Base-by-base conservation (phyloP, 2,329 filamentous ascomycete species). In the Xylaria digitata region DNA sequence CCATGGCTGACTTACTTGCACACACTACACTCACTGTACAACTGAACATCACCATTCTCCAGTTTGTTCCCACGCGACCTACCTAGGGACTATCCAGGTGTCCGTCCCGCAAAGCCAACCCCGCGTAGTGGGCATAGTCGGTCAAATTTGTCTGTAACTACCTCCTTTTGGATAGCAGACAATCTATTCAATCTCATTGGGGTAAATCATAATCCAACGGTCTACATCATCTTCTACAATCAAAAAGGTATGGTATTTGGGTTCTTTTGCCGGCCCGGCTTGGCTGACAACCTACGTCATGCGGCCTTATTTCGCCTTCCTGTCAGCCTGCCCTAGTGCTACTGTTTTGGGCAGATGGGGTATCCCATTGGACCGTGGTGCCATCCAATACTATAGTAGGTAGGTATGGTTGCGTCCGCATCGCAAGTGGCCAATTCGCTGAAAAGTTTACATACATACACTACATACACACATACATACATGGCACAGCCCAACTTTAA, bases 201-300 rank as follows among this genome's bases (percentile, higher is more conserved):
- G 21, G 21, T 26, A 54, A 65, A 59, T 43, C 45, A 50, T 45
- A 32, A 43, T 45, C 53, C 60, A 62, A 45, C 26, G 6, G 23
- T 21, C n/a, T 15, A 34, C 17, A 26, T 5, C 26, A 26, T 5
- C 34, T 40, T 45, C 15, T 48, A 23, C 13, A 54, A 9, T 54
- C 11, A 32, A 48, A 21, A 48, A 15, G 19, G 30, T 34, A 15
- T 15, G 45, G 17, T 43, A 34, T 6, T 42, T 45, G 9, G 48
- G 42, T 26, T n/a, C 19, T 43, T 40, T 50, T 62, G 52, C 19
- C 49, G 32, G 58, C 42, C 62, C 46, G 42, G 30, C 34, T 34
- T 65, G 48, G 62, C 66, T 60, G 59, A 53, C 55, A 52, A 60
- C 32, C 48, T 68, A 68, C 66, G 66, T 68, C 66, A 68, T 68